Evolutionary conservation across 495 filamentous ascomycete genomes (phyloP), one percentile per base, ranked within the genome.

Genomic region (Xeromyces bisporus): DNA sequence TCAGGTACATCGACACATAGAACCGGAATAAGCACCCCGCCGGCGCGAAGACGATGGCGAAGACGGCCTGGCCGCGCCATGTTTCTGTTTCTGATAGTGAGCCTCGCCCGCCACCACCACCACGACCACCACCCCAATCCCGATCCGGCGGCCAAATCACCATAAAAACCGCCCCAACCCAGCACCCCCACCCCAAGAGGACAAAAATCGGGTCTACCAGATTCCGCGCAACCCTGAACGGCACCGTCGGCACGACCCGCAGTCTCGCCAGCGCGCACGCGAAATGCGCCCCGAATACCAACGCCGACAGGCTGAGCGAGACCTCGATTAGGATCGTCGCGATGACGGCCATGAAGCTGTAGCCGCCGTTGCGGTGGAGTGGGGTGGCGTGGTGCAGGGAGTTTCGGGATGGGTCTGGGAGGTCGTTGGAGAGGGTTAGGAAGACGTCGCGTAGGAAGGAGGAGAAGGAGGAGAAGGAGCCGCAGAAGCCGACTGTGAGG

Each of bases 401-500:
- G 5, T 42, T 31, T 2, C 44, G 25, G 14, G 50, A 49, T 2
- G 68, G 67, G 42, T 66, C 56, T 0, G 71, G 63, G 7, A 83
- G 56, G 31, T 73, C 67, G 45, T 93, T 92, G 5, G 80, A 75
- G 8, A 94, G 50, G 0, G 81, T 75, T n/a, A 92, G 63, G 51
- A 92, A 93, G 28, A 65, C 53, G 44, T 91, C 87, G 3, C 86
- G 72, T 24, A 86, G 76, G 47, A 93, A 93, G 8, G 80, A 73
- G 0, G 85, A 93, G 55, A 94, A 96, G 23, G 77, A 83, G 2
- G 89, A 96, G 31, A 89, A 76, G 42, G 74, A 84, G 33, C 89
- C 89, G 51, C 89, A 96, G 58, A 92, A 94, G 8, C 89, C 89
- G 2, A 82, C 91, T 0, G 87, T 73, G 1, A 97, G 71, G 12